Conservation (phyloP, 768 basidiomycete species). For the Lepiota subincarnata region DNA sequence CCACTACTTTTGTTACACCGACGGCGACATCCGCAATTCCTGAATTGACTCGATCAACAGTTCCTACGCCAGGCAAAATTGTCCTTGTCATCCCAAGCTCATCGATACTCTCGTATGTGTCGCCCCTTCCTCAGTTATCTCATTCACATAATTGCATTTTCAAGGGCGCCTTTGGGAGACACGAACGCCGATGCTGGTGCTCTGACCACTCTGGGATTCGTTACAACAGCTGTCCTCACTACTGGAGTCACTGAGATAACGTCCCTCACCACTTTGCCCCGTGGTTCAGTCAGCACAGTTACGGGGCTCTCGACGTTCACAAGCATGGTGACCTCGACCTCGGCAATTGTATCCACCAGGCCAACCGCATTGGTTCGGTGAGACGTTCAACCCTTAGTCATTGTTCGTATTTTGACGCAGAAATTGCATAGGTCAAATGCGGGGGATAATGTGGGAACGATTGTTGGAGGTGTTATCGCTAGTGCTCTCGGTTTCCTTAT, state of each 20-base stretch:
- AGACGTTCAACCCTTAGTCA: not conserved
- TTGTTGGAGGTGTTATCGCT: slow-evolving; percentile 4
- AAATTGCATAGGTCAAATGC: not conserved
- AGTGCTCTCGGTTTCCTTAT: not conserved
- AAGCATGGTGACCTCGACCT: not conserved
- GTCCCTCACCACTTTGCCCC: not conserved
- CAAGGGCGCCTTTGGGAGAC: not conserved
- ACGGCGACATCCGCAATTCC: too few species aligned
- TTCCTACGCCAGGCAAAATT: too few species aligned
- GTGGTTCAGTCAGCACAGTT: not conserved
- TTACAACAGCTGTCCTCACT: not conserved
- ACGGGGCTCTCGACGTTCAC: not conserved
- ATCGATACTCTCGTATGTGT: too few species aligned
- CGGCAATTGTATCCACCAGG: not conserved
- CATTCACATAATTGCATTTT: not conserved
- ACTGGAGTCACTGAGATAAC: not conserved
- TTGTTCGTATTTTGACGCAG: not conserved
- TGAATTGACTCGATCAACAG: too few species aligned
- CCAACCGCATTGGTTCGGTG: not conserved
- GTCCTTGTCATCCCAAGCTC: too few species aligned
- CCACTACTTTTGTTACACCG: too few species aligned
- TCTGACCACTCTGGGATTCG: not conserved
- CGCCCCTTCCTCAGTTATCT: too few species aligned
- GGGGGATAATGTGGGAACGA: not conserved
- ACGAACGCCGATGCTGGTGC: not conserved